Base-by-base conservation (phyloP, 2,329 filamentous ascomycete genomes). In the Aspergillus thermomutatus region DNA sequence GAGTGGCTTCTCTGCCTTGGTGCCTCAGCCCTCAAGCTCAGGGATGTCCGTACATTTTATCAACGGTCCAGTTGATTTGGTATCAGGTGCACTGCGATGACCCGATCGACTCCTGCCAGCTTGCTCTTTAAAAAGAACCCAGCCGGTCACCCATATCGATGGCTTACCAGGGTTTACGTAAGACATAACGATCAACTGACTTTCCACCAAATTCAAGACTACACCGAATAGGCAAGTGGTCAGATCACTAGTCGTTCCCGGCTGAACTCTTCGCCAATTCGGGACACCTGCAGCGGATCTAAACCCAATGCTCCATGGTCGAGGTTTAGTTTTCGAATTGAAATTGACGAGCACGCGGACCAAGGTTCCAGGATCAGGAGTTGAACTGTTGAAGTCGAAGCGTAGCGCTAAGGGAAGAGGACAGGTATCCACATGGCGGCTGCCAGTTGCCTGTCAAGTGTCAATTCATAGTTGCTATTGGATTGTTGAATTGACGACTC, bases 1-100 rank as follows among this genome's bases (percentile, higher is more conserved):
- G n/a, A 45, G 54, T 57, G 57, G 57, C 57, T 58, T 47, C 27
- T 48, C 26, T 17, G 5, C 31, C 31, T 8, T 27, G 26, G 7
- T 27, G 26, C 26, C 9, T 28, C 27, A 37, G 31, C 31, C 31
- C 31, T 6, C 14, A 34, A 34, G 31, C 14, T 37, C 31, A 17
- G 17, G 31, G 14, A 7, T 7, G 14, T 37, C 31, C 14, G 7
- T 37, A 37, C 4, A 14, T 37, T 37, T 17, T 17, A 37, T 37
- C 31, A 37, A 37, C 17, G 14, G 31, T 17, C 5, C 17, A 17
- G 14, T 37, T 37, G 31, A 37, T 17, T 17, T 17, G 14, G 11
- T 37, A 17, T 7, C 14, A 37, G 17, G 5, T 37, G 17, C 31
- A 37, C 31, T 37, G 31, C 31, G 14, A 37, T 17, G 17, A n/a